phyloP scores from a whole-genome alignment of 2,329 filamentous ascomycete genomes.

The Aureobasidium sp. region DNA sequence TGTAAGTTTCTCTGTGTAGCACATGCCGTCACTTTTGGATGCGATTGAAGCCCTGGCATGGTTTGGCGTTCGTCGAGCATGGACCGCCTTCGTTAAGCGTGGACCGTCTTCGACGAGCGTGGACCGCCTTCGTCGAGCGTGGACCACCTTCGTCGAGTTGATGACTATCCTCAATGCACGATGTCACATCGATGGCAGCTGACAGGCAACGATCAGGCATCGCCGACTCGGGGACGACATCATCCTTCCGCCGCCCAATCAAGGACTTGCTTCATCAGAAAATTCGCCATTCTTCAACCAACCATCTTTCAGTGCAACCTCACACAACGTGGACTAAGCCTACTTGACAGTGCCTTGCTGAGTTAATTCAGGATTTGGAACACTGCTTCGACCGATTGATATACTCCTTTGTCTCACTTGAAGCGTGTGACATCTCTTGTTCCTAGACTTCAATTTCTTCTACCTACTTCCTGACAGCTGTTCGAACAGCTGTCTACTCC shows the following conservation, averaged over 20 bases:
- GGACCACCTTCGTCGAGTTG: no score
- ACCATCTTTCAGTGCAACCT: slow-evolving; percentile 3
- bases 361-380: slow-evolving; percentile 4
- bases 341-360: not conserved
- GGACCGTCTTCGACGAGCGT: no score
- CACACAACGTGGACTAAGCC: not conserved
- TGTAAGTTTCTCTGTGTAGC: not conserved
- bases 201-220: not conserved
- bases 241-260: slow-evolving; percentile 1
- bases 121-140: no score
- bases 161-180: not conserved
- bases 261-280: not conserved
- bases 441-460: no score
- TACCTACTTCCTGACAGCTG: no score
- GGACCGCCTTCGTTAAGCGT: no score
- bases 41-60: not conserved
- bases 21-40: not conserved
- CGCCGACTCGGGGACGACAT: not conserved
- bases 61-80: no score
- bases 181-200: slow-evolving; percentile 2
- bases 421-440: no score
- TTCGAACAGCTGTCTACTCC: no score
- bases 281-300: not conserved
- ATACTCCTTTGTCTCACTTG: slow-evolving; percentile 1
- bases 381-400: not conserved